A percentile compares a stretch with the other conserved stretches of the same genome.
These are phyloP conservation scores for Stemphylium vesicarium DNA, from an alignment of 2,329 filamentous ascomycete genomes.

Conservation along the genomic window DNA sequence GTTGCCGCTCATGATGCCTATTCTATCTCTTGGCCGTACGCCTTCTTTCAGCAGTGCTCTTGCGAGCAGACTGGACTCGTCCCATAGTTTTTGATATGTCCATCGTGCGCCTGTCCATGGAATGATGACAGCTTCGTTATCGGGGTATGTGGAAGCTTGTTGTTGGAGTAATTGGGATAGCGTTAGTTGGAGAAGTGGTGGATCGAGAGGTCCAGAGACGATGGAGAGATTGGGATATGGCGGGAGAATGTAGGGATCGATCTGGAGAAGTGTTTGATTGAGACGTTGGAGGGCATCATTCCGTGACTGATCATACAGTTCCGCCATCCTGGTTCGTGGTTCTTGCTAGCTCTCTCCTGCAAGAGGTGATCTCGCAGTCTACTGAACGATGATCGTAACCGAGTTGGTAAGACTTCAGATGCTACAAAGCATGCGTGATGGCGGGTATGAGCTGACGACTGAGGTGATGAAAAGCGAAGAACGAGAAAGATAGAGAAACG, in stretches of 20 bases:
- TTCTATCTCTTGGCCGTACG: conserved; percentile 70
- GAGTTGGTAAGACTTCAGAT: neutral
- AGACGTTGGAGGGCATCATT: conserved; percentile 42
- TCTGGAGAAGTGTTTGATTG: conserved; percentile 48
- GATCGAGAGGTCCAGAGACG: conserved; percentile 71
- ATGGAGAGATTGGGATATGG: conserved; percentile 59
- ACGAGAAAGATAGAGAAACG: conserved; percentile 22
- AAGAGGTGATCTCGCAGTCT: neutral
- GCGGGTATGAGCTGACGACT: conserved; percentile 18
- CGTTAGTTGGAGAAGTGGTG: conserved; percentile 73
- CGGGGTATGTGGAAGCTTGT: conserved; percentile 70
- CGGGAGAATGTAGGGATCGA: conserved; percentile 47
- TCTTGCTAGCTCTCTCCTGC: neutral
- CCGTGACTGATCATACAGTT: conserved; percentile 35
- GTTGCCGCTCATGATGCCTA: conserved; percentile 75
- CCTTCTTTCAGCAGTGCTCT: conserved; percentile 66
- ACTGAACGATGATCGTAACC: neutral
- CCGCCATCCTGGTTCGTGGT: conserved; percentile 25
- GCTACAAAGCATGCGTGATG: conserved; percentile 5
- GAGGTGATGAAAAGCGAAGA: conserved; percentile 21
- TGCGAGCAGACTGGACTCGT: conserved; percentile 50
- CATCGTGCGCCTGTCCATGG: conserved; percentile 78
- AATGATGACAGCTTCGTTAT: conserved; percentile 72
- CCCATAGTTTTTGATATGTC: conserved; percentile 60
- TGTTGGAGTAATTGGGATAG: conserved; percentile 75